These are phyloP conservation scores for Luzula sylvatica DNA, from an alignment of 176 grass and related monocot species.

Conservation along the genomic window DNA sequence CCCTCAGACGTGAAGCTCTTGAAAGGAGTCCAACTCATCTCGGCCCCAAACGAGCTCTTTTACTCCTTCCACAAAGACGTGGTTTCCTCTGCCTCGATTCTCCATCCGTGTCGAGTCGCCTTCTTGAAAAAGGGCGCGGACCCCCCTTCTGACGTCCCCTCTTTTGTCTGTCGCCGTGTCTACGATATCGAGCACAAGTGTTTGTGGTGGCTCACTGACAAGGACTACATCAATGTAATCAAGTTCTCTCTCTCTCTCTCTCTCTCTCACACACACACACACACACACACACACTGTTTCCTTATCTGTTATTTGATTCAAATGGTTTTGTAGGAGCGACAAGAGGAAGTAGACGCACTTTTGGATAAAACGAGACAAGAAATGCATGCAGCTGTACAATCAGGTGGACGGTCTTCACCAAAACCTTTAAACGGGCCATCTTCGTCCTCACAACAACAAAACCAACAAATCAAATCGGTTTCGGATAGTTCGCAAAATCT, in stretches of 20 bases:
- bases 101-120: conserved; percentile 89
- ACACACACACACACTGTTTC: background rate
- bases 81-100: conserved; percentile 61
- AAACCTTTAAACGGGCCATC: conserved; percentile 45
- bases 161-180: conserved; percentile 69
- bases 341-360: conserved; percentile 75
- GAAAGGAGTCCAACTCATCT: conserved; percentile 47
- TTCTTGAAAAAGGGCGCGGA: conserved; percentile 73
- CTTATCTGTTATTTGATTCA: background rate
- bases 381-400: conserved; percentile 87
- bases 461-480: conserved; percentile 54
- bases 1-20: conserved; percentile 60
- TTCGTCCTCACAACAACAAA: conserved; percentile 9
- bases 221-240: conserved; percentile 91
- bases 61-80: conserved; percentile 88
- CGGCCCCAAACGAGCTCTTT: conserved; percentile 73
- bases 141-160: conserved; percentile 51
- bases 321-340: conserved; percentile 53
- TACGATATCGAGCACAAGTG: conserved; percentile 86
- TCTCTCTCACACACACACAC: too few relatives aligned
- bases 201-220: conserved; percentile 92
- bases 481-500: conserved; percentile 52
- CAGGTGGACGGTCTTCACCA: conserved; percentile 60
- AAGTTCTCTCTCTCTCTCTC: conserved; percentile 12
- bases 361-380: conserved; percentile 62